Conservation (phyloP, 2,329 filamentous ascomycete species). For the Pseudopithomyces maydicus region DNA sequence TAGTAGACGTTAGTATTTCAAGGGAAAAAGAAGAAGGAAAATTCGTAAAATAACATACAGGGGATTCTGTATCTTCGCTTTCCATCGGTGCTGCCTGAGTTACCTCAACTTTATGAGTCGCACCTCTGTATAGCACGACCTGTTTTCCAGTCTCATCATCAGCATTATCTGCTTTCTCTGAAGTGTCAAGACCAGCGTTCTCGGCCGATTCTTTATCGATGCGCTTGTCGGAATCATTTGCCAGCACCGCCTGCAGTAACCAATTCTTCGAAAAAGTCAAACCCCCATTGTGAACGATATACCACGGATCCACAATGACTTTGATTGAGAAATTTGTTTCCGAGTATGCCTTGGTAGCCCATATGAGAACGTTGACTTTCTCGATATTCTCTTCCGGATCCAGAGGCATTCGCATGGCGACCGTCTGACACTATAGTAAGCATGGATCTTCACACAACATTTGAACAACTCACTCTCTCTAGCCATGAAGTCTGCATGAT, state of each 20-base stretch:
- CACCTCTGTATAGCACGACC: neutral
- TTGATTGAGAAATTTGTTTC: neutral
- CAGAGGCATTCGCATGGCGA: neutral
- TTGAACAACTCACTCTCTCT: neutral
- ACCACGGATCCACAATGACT: neutral
- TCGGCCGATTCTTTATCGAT: neutral
- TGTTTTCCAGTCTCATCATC: neutral
- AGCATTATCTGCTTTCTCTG: neutral
- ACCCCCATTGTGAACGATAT: neutral
- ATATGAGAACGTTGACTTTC: neutral
- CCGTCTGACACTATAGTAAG: neutral
- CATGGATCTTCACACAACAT: neutral
- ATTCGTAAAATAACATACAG: neutral
- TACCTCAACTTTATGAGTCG: neutral
- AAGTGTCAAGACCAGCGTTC: neutral
- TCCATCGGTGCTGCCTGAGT: neutral
- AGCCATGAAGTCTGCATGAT: neutral
- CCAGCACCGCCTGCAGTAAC: neutral
- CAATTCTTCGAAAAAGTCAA: neutral
- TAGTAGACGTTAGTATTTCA: neutral
- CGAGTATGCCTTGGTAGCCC: neutral
- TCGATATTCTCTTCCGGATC: neutral
- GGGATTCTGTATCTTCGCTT: neutral
- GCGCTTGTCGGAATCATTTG: neutral
- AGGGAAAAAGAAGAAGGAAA: neutral